phyloP scores from a whole-genome alignment of 2,329 filamentous ascomycete species.

The Xylariaceae sp. region DNA sequence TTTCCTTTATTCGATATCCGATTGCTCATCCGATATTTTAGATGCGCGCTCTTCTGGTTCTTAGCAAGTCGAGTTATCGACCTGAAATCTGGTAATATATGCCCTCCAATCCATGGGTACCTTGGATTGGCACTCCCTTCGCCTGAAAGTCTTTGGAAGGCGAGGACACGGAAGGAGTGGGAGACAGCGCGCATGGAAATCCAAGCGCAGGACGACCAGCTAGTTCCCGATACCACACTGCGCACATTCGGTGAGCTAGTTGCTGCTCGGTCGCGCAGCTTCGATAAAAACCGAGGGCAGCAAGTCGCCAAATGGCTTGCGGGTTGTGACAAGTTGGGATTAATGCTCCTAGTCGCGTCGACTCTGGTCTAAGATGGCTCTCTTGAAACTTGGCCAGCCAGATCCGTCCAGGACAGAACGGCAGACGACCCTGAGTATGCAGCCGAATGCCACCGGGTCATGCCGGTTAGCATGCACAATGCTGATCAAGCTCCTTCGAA shows the following conservation, averaged over 20 bases:
- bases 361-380: slow-evolving; percentile 22
- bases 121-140: slow-evolving; percentile 31
- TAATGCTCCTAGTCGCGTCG: slow-evolving; percentile 20
- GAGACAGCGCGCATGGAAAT: slow-evolving; percentile 22
- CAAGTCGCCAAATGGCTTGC: slow-evolving; percentile 33
- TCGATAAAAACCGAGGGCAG: slow-evolving; percentile 16
- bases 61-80: slow-evolving; percentile 33
- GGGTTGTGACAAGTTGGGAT: slow-evolving; percentile 32
- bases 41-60: slow-evolving; percentile 35
- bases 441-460: too few relatives aligned
- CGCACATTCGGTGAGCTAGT: slow-evolving; percentile 34
- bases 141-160: slow-evolving; percentile 31
- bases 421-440: too few relatives aligned
- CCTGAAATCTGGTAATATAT: slow-evolving; percentile 27
- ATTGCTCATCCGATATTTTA: slow-evolving; percentile 11
- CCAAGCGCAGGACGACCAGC: neutral
- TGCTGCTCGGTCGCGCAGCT: slow-evolving; percentile 24
- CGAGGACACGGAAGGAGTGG: slow-evolving; percentile 31
- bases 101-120: slow-evolving; percentile 29
- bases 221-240: slow-evolving; percentile 6
- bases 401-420: neutral
- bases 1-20: neutral
- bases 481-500: too few relatives aligned
- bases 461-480: too few relatives aligned
- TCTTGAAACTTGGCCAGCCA: too few relatives aligned